Conservation (phyloP, 768 basidiomycete species). For the Lentinula sp. region DNA sequence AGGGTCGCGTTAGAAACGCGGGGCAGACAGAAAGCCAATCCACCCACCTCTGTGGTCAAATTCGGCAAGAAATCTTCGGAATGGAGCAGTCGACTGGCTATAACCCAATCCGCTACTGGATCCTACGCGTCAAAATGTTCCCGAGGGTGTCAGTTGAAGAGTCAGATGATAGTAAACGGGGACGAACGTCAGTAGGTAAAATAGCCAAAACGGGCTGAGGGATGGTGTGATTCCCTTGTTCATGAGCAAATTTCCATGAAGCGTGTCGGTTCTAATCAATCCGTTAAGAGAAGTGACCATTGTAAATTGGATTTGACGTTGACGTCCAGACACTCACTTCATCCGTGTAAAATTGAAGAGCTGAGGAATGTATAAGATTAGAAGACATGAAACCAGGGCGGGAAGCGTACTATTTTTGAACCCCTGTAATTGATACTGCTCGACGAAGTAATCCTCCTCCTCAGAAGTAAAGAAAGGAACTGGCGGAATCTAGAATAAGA, state of each 20-base stretch:
- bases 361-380: constrained; percentile 28
- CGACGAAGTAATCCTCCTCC: constrained; percentile 69
- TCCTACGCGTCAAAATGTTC: constrained; percentile 24
- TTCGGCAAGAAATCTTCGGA: constrained; percentile 32
- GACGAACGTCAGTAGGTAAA: constrained; percentile 31
- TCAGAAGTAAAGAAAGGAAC: constrained; percentile 53
- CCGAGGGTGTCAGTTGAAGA: background rate
- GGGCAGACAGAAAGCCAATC: background rate
- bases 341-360: constrained; percentile 59
- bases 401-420: constrained; percentile 51
- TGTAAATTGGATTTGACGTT: background rate
- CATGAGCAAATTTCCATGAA: constrained; percentile 32
- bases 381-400: background rate
- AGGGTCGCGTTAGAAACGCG: too few relatives aligned
- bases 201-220: constrained; percentile 37
- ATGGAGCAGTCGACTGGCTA: constrained; percentile 24
- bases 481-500: constrained; percentile 42
- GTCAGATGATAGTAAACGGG: background rate
- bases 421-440: constrained; percentile 51
- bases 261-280: constrained; percentile 30
- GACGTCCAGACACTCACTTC: constrained; percentile 28
- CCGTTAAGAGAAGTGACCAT: background rate
- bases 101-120: constrained; percentile 40
- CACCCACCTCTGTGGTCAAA: constrained; percentile 30
- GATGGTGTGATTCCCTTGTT: constrained; percentile 41